A percentile compares a stretch with the other conserved stretches of the same genome.
Evolutionary conservation across 73 alveolate genomes (phyloP).

Genomic region (Paramecium caudatum): DNA sequence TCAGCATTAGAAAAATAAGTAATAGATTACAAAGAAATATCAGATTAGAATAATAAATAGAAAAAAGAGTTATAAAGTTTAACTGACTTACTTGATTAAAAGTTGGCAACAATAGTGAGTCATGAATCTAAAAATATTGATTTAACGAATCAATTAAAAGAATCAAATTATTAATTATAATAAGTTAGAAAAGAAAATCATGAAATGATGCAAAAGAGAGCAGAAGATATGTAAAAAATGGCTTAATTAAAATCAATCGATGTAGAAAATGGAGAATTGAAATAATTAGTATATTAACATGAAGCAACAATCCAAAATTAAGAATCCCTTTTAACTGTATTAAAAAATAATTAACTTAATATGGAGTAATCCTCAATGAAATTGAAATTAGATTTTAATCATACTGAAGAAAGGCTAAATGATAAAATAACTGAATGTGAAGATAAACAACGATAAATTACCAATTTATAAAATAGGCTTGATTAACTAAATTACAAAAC

Average conservation of each 20-base stretch:
- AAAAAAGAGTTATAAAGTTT: slow-evolving; percentile 18
- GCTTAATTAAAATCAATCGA: slow-evolving; percentile 14
- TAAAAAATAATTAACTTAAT: slow-evolving; percentile 1
- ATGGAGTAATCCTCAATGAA: neutral
- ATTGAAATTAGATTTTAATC: slow-evolving; percentile 24
- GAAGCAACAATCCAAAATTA: slow-evolving; percentile 33
- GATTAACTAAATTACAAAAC: neutral
- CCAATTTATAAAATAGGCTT: slow-evolving; percentile 4
- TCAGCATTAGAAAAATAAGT: neutral
- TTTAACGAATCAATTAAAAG: slow-evolving; percentile 28
- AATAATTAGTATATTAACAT: neutral
- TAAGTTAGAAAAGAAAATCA: slow-evolving; percentile 35
- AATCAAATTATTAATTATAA: slow-evolving; percentile 3
- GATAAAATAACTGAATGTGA: neutral
- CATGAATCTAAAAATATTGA: slow-evolving; percentile 33
- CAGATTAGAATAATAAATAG: neutral
- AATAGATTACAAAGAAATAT: neutral
- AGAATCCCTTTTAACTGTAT: slow-evolving; percentile 10
- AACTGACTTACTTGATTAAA: slow-evolving; percentile 33
- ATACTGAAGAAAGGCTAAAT: neutral
- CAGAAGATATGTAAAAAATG: neutral
- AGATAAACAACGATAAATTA: neutral
- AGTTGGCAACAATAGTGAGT: slow-evolving; percentile 7
- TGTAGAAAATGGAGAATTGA: slow-evolving; percentile 14
- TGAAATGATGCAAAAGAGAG: slow-evolving; percentile 8